phyloP scores from a whole-genome alignment of 2,329 filamentous ascomycete species.

The Monilinia laxa region DNA sequence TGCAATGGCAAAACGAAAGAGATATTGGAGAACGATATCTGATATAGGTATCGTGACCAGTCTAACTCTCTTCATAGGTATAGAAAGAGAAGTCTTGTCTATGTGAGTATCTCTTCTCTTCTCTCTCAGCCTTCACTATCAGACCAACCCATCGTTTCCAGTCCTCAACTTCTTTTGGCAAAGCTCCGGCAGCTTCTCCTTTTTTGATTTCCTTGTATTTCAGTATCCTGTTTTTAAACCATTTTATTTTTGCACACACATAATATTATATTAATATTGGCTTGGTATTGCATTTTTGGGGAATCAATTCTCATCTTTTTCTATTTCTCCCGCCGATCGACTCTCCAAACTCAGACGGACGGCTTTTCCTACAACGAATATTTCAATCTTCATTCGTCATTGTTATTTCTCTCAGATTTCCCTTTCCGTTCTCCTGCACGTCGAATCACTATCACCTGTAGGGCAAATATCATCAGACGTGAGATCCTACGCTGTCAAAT shows the following conservation, averaged over 20 bases:
- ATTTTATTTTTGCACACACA: conserved; percentile 2
- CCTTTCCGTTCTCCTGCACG: conserved; percentile 6
- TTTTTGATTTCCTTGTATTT: conserved; percentile 32
- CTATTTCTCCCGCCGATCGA: neutral
- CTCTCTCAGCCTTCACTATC: conserved; percentile 35
- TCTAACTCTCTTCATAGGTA: conserved; percentile 7
- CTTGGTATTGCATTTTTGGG: conserved; percentile 1
- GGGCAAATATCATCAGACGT: neutral
- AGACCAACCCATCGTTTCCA: conserved; percentile 36
- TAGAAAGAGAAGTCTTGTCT: conserved; percentile 19
- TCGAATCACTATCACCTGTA: conserved; percentile 5
- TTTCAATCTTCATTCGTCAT: conserved; percentile 5
- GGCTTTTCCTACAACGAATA: conserved; percentile 1
- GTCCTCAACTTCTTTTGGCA: conserved; percentile 36
- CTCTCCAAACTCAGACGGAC: neutral
- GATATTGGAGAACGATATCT: neutral
- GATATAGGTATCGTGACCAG: neutral
- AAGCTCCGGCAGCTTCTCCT: conserved; percentile 50
- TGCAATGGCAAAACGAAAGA: neutral
- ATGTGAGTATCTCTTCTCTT: conserved; percentile 9
- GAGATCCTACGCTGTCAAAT: neutral
- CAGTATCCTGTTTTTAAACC: conserved; percentile 22
- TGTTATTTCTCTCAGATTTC: neutral
- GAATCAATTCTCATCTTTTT: neutral
- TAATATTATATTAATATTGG: neutral